phyloP scores from a whole-genome alignment of 306 rosid species.

The Fragaria iinumae region DNA sequence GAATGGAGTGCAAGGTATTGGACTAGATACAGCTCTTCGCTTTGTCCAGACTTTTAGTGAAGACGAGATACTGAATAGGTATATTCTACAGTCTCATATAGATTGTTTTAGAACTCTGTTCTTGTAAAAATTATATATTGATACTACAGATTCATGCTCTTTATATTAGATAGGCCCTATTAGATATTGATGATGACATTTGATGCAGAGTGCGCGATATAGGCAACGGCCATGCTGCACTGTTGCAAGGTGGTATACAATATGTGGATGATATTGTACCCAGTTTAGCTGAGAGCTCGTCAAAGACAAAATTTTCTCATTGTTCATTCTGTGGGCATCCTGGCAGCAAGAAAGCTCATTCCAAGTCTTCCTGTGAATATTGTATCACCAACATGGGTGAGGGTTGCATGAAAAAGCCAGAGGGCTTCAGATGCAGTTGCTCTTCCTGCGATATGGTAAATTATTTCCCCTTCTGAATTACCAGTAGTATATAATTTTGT shows the following conservation, averaged over 20 bases:
- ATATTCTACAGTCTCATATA: neutral
- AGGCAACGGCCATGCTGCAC: conserved; percentile 49
- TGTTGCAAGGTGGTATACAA: conserved; percentile 34
- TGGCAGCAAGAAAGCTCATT: conserved; percentile 69
- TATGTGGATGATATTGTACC: conserved; percentile 33
- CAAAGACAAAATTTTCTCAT: conserved; percentile 54
- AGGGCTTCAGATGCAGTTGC: conserved; percentile 77
- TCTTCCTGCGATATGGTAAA: conserved; percentile 63
- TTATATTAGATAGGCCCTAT: no score
- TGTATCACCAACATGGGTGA: conserved; percentile 40
- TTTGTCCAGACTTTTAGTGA: conserved; percentile 64
- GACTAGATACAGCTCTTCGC: conserved; percentile 74
- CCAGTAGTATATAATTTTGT: conserved; percentile 4
- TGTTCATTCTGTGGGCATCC: conserved; percentile 96
- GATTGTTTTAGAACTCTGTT: neutral
- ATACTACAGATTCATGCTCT: no score
- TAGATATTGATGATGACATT: conserved; percentile 22
- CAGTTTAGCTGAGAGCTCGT: conserved; percentile 38
- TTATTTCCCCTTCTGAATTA: conserved; percentile 4
- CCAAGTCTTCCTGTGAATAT: conserved; percentile 55
- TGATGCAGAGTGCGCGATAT: conserved; percentile 65
- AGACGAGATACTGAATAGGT: conserved; percentile 79
- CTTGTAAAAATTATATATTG: neutral
- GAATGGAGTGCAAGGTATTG: conserved; percentile 82
- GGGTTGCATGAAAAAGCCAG: conserved; percentile 70